Conservation (phyloP, 306 rosid genomes). For the Quercus suber region DNA sequence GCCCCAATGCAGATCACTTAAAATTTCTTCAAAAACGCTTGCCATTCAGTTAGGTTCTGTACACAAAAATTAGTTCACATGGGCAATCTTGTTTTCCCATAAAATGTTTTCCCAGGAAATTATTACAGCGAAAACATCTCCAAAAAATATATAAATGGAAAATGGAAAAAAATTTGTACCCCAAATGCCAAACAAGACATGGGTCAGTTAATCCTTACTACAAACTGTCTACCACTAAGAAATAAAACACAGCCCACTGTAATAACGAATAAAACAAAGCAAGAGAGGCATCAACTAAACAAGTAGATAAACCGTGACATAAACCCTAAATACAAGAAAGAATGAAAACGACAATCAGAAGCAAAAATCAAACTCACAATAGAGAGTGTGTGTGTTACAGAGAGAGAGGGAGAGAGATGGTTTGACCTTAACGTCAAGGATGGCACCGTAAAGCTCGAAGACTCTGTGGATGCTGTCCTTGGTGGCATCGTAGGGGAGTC, state of each 20-base stretch:
- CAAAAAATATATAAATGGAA: not conserved
- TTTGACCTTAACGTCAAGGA: conserved; percentile 77
- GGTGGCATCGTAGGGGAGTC: conserved; percentile 75
- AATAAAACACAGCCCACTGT: not conserved
- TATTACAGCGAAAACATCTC: not conserved
- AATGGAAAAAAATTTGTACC: too few relatives aligned
- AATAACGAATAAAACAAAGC: not conserved
- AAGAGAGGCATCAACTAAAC: not conserved
- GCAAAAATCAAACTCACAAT: not conserved
- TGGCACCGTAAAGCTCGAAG: conserved; percentile 78
- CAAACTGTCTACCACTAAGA: not conserved
- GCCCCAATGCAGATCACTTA: not conserved
- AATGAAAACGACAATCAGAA: not conserved
- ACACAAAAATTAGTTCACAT: not conserved
- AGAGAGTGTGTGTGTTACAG: not conserved
- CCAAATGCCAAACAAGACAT: not conserved
- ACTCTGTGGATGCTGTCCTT: conserved; percentile 62
- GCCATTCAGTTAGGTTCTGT: not conserved
- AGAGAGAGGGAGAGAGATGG: not conserved
- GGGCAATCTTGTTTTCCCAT: not conserved
- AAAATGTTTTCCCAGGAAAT: not conserved
- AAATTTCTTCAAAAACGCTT: not conserved
- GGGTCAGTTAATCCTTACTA: not conserved
- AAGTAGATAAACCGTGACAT: not conserved
- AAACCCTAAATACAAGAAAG: not conserved